Conservation (phyloP, 2,329 filamentous ascomycete species). For the Neocatenulostroma microsporum region DNA sequence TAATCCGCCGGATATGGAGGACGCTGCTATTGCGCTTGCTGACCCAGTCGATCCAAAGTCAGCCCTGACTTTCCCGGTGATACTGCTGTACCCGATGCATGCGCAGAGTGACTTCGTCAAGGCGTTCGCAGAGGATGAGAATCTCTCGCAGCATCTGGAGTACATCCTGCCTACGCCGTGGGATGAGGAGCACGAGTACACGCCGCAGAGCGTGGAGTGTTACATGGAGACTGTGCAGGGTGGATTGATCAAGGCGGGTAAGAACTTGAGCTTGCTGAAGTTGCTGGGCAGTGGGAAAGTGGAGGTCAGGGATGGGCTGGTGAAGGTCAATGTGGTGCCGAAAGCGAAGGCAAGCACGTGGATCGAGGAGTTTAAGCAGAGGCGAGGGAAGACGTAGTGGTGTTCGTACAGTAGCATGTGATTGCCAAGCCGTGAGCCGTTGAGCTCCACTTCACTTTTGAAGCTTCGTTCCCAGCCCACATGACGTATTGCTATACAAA, state of each 20-base stretch:
- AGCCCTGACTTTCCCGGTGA: slow-evolving; percentile 64
- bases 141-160: slow-evolving; percentile 65
- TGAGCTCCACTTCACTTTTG: slow-evolving; percentile 1
- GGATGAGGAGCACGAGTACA: slow-evolving; percentile 65
- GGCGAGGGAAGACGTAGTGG: slow-evolving; percentile 38
- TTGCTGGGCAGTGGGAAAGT: slow-evolving; percentile 68
- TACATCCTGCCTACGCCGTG: slow-evolving; percentile 87
- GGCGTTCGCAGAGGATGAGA: slow-evolving; percentile 69
- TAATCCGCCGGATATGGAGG: slow-evolving; percentile 78
- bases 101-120: slow-evolving; percentile 88
- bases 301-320: slow-evolving; percentile 78
- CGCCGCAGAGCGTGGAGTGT: slow-evolving; percentile 61
- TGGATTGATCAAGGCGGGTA: slow-evolving; percentile 81
- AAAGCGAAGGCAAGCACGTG: slow-evolving; percentile 61
- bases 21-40: slow-evolving; percentile 62
- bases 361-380: slow-evolving; percentile 75
- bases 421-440: background rate
- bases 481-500: no score
- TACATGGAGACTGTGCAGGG: slow-evolving; percentile 78
- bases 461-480: no score
- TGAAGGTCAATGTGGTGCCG: slow-evolving; percentile 77
- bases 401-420: slow-evolving; percentile 1
- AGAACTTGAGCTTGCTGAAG: slow-evolving; percentile 70
- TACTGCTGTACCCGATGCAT: slow-evolving; percentile 77
- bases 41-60: slow-evolving; percentile 67